These are phyloP conservation scores for Coemansia sp. DNA, from an alignment of 371 early-diverging fungal genomes.

Conservation along the genomic window DNA sequence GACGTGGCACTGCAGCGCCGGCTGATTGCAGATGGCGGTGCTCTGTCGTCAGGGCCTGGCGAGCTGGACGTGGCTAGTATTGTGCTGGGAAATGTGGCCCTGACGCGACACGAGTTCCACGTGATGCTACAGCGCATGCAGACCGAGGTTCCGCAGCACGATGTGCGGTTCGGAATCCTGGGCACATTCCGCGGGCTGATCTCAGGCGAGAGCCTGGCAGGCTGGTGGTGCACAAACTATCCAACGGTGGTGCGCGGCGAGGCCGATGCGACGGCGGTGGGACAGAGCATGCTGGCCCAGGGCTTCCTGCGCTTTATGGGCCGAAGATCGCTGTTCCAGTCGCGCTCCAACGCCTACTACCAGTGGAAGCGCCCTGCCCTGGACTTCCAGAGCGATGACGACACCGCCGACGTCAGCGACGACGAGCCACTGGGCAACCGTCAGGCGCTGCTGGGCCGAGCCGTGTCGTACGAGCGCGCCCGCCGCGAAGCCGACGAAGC, in stretches of 20 bases:
- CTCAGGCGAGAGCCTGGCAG: conserved; percentile 65
- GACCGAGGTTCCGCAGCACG: conserved; percentile 59
- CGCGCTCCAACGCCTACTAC: conserved; percentile 62
- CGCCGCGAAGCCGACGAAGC: conserved; percentile 65
- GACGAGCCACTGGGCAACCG: conserved; percentile 28
- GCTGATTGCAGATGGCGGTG: conserved; percentile 22
- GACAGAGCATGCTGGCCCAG: conserved; percentile 68
- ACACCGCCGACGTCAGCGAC: conserved; percentile 41
- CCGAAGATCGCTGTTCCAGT: conserved; percentile 68
- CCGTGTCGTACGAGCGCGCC: conserved; percentile 55
- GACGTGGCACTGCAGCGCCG: conserved; percentile 34
- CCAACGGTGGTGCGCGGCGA: conserved; percentile 61
- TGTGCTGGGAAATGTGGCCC: conserved; percentile 46
- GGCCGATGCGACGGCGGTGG: conserved; percentile 66
- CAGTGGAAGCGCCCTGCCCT: conserved; percentile 66
- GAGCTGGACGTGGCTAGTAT: conserved; percentile 47
- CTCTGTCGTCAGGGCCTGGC: conserved; percentile 25
- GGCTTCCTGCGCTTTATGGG: conserved; percentile 68
- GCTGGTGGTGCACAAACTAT: conserved; percentile 68
- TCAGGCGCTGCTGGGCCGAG: conserved; percentile 38
- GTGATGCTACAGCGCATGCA: conserved; percentile 57
- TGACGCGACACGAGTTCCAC: conserved; percentile 50
- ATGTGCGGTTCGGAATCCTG: conserved; percentile 68
- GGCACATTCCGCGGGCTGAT: conserved; percentile 69
- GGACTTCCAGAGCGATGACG: conserved; percentile 53